Evolutionary conservation across 441 rosid species (phyloP).

Genomic region (Gossypium schwendimanii): DNA sequence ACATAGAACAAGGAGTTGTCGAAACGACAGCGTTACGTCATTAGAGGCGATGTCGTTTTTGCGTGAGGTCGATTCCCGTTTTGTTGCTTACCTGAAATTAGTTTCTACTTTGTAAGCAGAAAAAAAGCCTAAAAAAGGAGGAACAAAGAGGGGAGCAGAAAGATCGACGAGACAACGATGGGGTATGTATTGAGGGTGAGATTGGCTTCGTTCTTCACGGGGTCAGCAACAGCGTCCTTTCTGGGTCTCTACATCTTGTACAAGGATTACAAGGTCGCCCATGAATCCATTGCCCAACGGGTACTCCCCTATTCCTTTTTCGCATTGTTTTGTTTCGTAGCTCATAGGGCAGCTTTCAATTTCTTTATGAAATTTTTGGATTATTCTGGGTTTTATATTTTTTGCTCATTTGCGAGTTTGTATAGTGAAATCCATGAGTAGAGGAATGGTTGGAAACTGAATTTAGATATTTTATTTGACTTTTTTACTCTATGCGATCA

Average conservation of each 20-base stretch:
- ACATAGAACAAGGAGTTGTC: too few species aligned
- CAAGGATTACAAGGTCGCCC: constrained; percentile 76
- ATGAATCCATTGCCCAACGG: constrained; percentile 71
- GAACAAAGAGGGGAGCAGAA: background rate
- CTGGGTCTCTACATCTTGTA: constrained; percentile 63
- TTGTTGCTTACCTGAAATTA: background rate
- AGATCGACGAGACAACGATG: constrained; percentile 29
- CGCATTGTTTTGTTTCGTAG: background rate
- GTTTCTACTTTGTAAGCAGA: background rate
- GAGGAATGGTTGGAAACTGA: background rate
- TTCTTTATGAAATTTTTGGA: background rate
- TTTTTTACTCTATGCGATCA: background rate
- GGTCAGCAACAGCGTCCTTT: constrained; percentile 81
- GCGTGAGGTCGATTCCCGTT: background rate
- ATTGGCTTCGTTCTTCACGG: constrained; percentile 86
- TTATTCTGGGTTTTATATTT: background rate
- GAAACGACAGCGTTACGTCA: background rate
- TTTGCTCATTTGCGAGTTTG: background rate
- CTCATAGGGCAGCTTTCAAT: background rate
- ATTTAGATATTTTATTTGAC: background rate
- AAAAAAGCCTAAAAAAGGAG: background rate
- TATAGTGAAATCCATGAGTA: background rate
- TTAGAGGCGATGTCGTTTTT: background rate
- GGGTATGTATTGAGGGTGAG: constrained; percentile 86
- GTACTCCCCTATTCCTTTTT: constrained; percentile 21